Evolutionary conservation across 352 stramenopile genomes (phyloP).

Genomic region (Halophytophthora polymorphica): DNA sequence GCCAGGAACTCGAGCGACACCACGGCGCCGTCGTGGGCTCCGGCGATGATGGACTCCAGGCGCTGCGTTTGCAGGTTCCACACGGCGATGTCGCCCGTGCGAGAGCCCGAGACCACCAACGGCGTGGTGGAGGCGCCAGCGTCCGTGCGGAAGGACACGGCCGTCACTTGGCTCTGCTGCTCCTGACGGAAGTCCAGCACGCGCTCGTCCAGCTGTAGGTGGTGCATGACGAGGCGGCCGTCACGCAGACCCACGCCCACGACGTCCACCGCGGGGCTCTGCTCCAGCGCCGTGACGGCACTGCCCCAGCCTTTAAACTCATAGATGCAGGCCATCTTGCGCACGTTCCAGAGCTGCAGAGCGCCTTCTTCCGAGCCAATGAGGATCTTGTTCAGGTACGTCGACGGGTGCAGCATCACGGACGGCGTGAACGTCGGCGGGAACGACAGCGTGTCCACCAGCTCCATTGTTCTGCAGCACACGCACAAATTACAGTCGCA

Average conservation of each 20-base stretch:
- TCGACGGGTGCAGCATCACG: constrained; percentile 87
- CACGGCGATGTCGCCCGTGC: constrained; percentile 80
- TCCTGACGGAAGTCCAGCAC: constrained; percentile 80
- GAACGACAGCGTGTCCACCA: constrained; percentile 58
- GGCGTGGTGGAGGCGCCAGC: constrained; percentile 44
- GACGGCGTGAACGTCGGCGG: constrained; percentile 57
- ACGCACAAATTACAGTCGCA: constrained; percentile 6
- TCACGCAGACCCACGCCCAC: constrained; percentile 82
- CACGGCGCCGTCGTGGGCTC: constrained; percentile 76
- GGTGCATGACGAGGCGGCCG: constrained; percentile 82
- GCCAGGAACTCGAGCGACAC: constrained; percentile 79
- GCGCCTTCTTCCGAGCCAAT: constrained; percentile 79
- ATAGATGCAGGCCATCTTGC: constrained; percentile 88
- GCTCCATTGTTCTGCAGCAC: constrained; percentile 41
- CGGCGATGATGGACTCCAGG: constrained; percentile 77
- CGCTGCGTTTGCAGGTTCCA: constrained; percentile 91
- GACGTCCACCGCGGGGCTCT: constrained; percentile 89
- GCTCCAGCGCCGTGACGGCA: constrained; percentile 70
- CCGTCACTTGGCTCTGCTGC: constrained; percentile 78
- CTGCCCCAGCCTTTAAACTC: constrained; percentile 73
- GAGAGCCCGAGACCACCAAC: constrained; percentile 65
- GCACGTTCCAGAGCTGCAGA: constrained; percentile 91
- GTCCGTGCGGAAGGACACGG: constrained; percentile 89
- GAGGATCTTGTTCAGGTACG: constrained; percentile 95
- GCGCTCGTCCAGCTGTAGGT: constrained; percentile 81